Evolutionary conservation across 2,329 filamentous ascomycete species (phyloP).

Genomic region (Salinomyces thailandicus): DNA sequence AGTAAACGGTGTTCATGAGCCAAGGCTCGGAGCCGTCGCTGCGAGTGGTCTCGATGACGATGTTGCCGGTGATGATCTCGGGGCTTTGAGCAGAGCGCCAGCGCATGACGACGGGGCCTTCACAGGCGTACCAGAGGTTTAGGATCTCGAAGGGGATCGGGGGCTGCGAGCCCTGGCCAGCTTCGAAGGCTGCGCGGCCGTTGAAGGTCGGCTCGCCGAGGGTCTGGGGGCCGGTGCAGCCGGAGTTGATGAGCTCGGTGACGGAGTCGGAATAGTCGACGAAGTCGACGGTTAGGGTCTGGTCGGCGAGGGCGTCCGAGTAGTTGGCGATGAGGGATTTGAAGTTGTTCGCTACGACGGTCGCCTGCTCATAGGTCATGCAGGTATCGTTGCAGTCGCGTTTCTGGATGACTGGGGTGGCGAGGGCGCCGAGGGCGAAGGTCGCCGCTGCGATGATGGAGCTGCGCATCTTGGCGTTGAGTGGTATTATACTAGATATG

Average conservation of each 20-base stretch:
- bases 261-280: constrained; percentile 23
- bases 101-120: constrained; percentile 20
- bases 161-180: constrained; percentile 21
- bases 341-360: constrained; percentile 21
- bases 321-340: constrained; percentile 21
- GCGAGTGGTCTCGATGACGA: constrained; percentile 17
- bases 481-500: background rate
- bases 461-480: constrained; percentile 10
- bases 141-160: constrained; percentile 23
- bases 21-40: constrained; percentile 15
- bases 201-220: constrained; percentile 20
- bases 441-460: constrained; percentile 10
- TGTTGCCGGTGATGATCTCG: constrained; percentile 19
- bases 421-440: constrained; percentile 10
- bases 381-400: constrained; percentile 14
- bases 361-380: constrained; percentile 17
- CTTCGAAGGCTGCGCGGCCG: constrained; percentile 18
- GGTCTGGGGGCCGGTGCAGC: constrained; percentile 13
- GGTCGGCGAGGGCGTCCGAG: constrained; percentile 15
- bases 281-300: constrained; percentile 17
- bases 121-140: constrained; percentile 24
- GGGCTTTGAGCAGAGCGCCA: constrained; percentile 17
- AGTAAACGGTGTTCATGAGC: constrained; percentile 22
- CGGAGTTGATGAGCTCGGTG: constrained; percentile 23
- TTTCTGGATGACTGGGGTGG: constrained; percentile 6